A percentile compares a stretch with the other conserved stretches of the same genome.
These are phyloP conservation scores for Daldinia decipiens DNA, from an alignment of 495 filamentous ascomycete species.

Conservation along the genomic window DNA sequence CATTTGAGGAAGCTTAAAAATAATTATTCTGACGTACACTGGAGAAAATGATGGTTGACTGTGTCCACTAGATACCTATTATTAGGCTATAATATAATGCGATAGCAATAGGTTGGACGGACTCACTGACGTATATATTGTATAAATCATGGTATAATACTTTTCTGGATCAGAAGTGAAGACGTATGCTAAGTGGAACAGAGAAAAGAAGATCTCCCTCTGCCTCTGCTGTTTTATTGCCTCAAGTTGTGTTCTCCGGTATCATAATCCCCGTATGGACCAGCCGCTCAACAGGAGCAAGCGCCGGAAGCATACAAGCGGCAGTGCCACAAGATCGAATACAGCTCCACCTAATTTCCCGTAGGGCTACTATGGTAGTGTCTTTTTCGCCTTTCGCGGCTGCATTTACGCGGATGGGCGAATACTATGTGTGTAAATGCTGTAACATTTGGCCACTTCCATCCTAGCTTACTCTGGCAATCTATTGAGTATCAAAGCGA, in stretches of 20 bases:
- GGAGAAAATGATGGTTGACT: background rate
- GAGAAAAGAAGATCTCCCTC: background rate
- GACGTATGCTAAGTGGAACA: too few relatives aligned
- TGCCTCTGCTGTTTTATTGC: background rate
- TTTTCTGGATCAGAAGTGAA: too few relatives aligned
- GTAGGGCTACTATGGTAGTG: background rate
- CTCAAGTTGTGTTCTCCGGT: background rate
- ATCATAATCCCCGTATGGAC: slow-evolving; percentile 8
- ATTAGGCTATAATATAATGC: background rate
- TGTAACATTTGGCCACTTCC: background rate
- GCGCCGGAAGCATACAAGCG: slow-evolving; percentile 36
- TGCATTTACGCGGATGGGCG: slow-evolving; percentile 15
- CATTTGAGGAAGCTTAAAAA: too few relatives aligned
- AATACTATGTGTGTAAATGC: background rate
- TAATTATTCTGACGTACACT: too few relatives aligned
- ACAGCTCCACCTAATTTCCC: slow-evolving; percentile 27
- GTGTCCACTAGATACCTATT: background rate
- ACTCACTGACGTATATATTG: too few relatives aligned
- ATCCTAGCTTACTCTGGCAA: background rate
- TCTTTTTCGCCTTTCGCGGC: slow-evolving; percentile 10
- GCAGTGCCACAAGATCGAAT: slow-evolving; percentile 8
- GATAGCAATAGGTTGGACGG: background rate
- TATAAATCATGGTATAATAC: too few relatives aligned
- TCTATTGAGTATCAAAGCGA: background rate
- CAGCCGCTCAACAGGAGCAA: background rate